These are phyloP conservation scores for Dunaliella primolecta DNA, from an alignment of 139 green algal genomes.

Conservation along the genomic window DNA sequence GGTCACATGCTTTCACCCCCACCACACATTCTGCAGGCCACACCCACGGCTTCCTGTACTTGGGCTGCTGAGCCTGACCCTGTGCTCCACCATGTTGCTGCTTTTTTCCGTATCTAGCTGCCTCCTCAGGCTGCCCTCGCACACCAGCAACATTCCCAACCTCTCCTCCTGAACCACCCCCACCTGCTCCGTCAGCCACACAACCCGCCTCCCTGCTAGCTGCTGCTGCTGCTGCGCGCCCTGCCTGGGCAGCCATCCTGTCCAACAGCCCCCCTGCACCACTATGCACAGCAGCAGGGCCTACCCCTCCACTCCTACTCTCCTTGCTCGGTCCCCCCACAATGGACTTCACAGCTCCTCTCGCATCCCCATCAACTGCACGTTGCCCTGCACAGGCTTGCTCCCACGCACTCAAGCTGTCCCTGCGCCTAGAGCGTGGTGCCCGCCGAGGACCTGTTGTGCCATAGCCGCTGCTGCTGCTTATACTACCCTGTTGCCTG, in stretches of 20 bases:
- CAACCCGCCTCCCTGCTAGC: too few relatives aligned
- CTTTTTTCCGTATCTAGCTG: neutral
- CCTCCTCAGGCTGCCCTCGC: neutral
- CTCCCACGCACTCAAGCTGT: neutral
- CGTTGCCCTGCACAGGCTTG: neutral
- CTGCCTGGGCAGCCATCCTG: neutral
- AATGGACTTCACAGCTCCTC: neutral
- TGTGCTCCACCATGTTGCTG: neutral
- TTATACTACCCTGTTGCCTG: too few relatives aligned
- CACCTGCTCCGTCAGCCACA: too few relatives aligned
- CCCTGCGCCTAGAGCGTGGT: too few relatives aligned
- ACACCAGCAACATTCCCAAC: neutral
- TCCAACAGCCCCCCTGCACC: neutral
- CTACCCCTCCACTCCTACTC: too few relatives aligned
- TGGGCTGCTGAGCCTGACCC: neutral
- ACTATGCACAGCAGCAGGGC: neutral
- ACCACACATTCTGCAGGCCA: constrained; percentile 30
- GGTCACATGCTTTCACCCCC: constrained; percentile 25
- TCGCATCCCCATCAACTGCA: neutral
- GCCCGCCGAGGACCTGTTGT: too few relatives aligned
- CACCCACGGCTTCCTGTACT: neutral
- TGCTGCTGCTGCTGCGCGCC: neutral
- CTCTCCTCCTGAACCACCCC: too few relatives aligned
- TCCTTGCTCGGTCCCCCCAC: too few relatives aligned
- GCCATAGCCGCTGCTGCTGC: too few relatives aligned